phyloP scores from a whole-genome alignment of 148 eudicot genomes.

The Rhododendron simsii region DNA sequence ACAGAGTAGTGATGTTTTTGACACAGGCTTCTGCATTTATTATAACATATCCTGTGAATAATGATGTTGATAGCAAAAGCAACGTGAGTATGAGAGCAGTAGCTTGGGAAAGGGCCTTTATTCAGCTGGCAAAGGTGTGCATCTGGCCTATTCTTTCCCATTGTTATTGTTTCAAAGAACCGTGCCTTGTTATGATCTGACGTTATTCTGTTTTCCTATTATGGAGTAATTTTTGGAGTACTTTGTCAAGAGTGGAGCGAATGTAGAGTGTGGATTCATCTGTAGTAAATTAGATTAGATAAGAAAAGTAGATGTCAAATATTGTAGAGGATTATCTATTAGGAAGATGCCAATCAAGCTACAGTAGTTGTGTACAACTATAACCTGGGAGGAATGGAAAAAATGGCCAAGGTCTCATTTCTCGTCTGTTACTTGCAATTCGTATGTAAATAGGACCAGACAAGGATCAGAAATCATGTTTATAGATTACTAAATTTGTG shows the following conservation, averaged over 20 bases:
- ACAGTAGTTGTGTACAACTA: background rate
- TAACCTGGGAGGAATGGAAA: background rate
- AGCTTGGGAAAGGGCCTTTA: constrained; percentile 95
- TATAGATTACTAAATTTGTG: background rate
- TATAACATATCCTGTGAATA: constrained; percentile 94
- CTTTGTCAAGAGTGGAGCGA: background rate
- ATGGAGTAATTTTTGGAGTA: background rate
- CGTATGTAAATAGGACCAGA: background rate
- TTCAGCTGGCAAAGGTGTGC: constrained; percentile 80
- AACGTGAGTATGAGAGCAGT: constrained; percentile 65
- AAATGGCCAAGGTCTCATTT: background rate
- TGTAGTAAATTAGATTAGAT: background rate
- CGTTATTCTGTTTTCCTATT: constrained; percentile 7
- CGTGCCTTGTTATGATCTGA: background rate
- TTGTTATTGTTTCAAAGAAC: background rate
- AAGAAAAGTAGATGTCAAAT: background rate
- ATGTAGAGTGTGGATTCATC: background rate
- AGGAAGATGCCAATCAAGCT: background rate
- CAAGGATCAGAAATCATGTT: background rate
- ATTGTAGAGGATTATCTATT: background rate
- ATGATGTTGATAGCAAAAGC: constrained; percentile 70
- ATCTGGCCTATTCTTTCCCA: background rate
- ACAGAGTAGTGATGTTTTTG: constrained; percentile 19
- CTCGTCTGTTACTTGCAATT: background rate
- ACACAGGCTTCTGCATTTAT: constrained; percentile 94